Percentiles rank a stretch among this genome's conserved stretches.
Conservation (phyloP, 1,284 basidiomycete species). For the Trametes pubescens region DNA sequence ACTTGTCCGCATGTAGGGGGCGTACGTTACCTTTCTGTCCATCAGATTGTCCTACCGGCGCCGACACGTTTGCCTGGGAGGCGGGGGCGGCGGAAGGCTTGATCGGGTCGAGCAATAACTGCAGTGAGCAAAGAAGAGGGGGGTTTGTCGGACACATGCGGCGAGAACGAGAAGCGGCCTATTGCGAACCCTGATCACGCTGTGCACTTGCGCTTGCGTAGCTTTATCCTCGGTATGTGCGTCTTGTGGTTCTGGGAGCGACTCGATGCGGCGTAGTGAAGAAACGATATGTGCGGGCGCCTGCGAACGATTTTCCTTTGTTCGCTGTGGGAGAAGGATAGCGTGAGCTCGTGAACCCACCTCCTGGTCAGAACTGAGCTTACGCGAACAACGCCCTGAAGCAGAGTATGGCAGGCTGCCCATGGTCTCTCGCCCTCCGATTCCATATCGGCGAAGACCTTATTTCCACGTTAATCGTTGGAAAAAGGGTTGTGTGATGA, state of each 20-base stretch:
- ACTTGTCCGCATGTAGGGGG: conserved; percentile 1
- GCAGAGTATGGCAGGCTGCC: conserved; percentile 49
- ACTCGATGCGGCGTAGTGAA: conserved; percentile 50
- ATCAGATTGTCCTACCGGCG: conserved; percentile 4
- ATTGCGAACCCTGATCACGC: conserved; percentile 73
- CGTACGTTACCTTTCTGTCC: conserved; percentile 31
- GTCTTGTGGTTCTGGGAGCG: conserved; percentile 43
- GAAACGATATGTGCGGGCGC: conserved; percentile 52
- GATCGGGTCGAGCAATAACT: conserved; percentile 51
- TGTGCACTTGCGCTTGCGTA: conserved; percentile 51
- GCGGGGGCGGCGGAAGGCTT: conserved; percentile 23
- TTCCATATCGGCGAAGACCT: conserved; percentile 36
- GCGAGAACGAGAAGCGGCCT: conserved; percentile 55
- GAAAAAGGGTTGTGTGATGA: conserved; percentile 2
- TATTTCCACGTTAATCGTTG: conserved; percentile 39
- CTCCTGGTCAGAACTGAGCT: conserved; percentile 35
- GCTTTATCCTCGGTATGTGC: conserved; percentile 30
- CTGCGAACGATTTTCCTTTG: conserved; percentile 54
- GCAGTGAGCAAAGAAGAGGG: conserved; percentile 51
- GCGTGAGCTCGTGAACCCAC: conserved; percentile 12
- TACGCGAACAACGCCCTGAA: conserved; percentile 54
- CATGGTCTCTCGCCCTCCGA: conserved; percentile 45
- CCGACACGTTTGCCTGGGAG: not conserved
- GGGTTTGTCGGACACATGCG: conserved; percentile 53
- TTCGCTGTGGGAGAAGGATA: conserved; percentile 47